phyloP scores from a whole-genome alignment of 495 filamentous ascomycete genomes.

The Lasiosphaeriaceae sp. region DNA sequence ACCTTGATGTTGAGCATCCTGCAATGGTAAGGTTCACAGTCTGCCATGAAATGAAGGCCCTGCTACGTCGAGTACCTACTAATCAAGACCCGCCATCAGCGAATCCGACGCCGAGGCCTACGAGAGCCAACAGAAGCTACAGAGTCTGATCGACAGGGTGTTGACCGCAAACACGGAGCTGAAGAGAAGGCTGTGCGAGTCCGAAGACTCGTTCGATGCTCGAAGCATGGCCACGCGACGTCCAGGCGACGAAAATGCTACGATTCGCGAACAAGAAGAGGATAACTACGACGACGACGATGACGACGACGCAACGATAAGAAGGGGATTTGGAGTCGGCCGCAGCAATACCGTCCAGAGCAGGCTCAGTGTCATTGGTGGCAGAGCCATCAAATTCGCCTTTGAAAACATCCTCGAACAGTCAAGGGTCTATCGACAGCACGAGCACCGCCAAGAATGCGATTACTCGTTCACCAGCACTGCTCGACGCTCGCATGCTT shows the following conservation, averaged over 20 bases:
- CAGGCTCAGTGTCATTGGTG: too few relatives aligned
- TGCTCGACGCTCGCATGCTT: not conserved
- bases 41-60: not conserved
- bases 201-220: slow-evolving; percentile 6
- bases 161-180: slow-evolving; percentile 7
- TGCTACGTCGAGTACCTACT: not conserved
- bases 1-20: slow-evolving; percentile 13
- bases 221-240: not conserved
- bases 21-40: slow-evolving; percentile 5
- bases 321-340: not conserved
- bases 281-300: not conserved
- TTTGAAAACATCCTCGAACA: slow-evolving; percentile 3
- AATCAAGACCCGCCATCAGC: not conserved
- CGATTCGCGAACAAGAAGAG: not conserved
- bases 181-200: not conserved
- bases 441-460: not conserved
- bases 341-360: not conserved
- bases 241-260: not conserved
- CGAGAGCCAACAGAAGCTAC: not conserved
- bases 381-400: slow-evolving; percentile 6
- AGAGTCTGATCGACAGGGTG: not conserved
- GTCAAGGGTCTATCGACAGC: not conserved
- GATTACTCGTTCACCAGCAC: slow-evolving; percentile 2
- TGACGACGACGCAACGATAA: too few relatives aligned
- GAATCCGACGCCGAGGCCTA: slow-evolving; percentile 1